A percentile compares a stretch with the other conserved stretches of the same genome.
Conservation (phyloP, 2,329 filamentous ascomycete species). For the Sporothrix brasiliensis region DNA sequence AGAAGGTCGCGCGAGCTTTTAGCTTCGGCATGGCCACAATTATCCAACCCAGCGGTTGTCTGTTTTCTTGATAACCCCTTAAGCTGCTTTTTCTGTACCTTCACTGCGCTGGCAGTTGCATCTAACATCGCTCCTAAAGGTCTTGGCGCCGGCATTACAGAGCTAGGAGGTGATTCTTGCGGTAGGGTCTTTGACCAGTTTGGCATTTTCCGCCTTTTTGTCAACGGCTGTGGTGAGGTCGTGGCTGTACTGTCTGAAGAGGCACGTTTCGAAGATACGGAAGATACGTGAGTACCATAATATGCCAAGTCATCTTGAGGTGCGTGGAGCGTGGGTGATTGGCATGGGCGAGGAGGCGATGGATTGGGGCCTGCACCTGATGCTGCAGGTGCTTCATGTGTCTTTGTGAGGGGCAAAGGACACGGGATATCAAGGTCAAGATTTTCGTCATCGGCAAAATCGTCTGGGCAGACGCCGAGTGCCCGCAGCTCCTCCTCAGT, state of each 20-base stretch:
- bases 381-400: constrained; percentile 38
- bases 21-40: constrained; percentile 38
- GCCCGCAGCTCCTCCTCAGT: constrained; percentile 26
- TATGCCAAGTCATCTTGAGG: constrained; percentile 35
- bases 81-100: constrained; percentile 75
- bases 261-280: constrained; percentile 47
- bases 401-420: constrained; percentile 48
- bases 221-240: constrained; percentile 42
- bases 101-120: constrained; percentile 70
- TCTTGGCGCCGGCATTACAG: constrained; percentile 44
- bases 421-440: constrained; percentile 69
- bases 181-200: constrained; percentile 46
- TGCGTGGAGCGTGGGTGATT: constrained; percentile 54
- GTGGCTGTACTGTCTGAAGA: constrained; percentile 43
- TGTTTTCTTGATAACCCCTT: constrained; percentile 63
- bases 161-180: constrained; percentile 44
- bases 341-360: constrained; percentile 71
- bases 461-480: constrained; percentile 65
- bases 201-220: constrained; percentile 70
- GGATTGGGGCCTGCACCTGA: not conserved
- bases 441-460: constrained; percentile 83
- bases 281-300: not conserved
- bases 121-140: constrained; percentile 63
- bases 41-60: constrained; percentile 45
- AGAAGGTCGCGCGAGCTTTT: not conserved